Base-by-base conservation (phyloP, 75 land plant genomes). In the Selaginella moellendorffii region DNA sequence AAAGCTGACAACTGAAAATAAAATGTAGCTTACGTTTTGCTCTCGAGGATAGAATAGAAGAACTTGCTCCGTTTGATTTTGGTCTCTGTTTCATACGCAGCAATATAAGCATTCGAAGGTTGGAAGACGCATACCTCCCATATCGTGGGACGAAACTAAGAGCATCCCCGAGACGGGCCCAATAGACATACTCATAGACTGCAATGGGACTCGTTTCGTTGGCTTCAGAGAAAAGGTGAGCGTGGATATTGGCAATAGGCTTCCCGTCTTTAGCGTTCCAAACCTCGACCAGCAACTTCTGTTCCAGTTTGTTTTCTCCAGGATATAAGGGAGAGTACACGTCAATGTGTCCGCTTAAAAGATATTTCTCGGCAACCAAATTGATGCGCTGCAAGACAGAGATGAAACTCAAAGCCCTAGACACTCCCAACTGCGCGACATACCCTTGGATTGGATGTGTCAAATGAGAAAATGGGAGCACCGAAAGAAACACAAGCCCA, bases 31-130 rank as follows among this genome's bases (percentile, higher is more conserved):
- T 70, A 93, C 98, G 42, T 78, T 76, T 28, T 63, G 76, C 53
- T 77, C 76, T 68, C 79, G 85, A 9, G 95, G 98, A 68, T 93
- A 93, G 75, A 88, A 93, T 0, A 88, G 76, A 19, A 88, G 61
- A 36, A 36, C 46, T 36, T 36, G 46, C 46, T 36, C 46, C 46
- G 5, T 14, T 14, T 36, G n/a, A n/a, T n/a, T n/a, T n/a, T n/a
- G 10, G 14, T 5, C 46, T 5, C 46, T 36, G 46, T 36, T 36
- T 36, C 46, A 36, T 14, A 36, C 14, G n/a, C n/a, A n/a, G n/a
- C n/a, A n/a, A n/a, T n/a, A n/a, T n/a, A n/a, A n/a, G n/a, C n/a
- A n/a, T n/a, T n/a, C n/a, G n/a, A n/a, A n/a, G n/a, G n/a, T n/a
- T n/a, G n/a, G n/a, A n/a, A n/a, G n/a, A n/a, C n/a, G n/a, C n/a